phyloP scores from a whole-genome alignment of 1,284 basidiomycete species.

The Apiotrichum montevideense region DNA sequence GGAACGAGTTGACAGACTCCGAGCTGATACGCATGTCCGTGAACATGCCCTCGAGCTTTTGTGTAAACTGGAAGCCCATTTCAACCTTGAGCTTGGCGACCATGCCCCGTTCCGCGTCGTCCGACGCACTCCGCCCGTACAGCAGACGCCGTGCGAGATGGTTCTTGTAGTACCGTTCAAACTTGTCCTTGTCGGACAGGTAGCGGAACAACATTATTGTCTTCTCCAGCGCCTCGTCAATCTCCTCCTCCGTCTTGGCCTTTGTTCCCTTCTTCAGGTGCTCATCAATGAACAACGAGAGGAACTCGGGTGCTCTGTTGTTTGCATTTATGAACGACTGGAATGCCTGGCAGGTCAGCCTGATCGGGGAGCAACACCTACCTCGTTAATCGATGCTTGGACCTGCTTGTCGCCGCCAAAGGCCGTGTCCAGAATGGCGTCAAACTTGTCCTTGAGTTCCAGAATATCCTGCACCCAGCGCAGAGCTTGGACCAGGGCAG shows the following conservation, averaged over 20 bases:
- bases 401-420: constrained; percentile 71
- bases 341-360: constrained; percentile 64
- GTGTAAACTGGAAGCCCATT: constrained; percentile 87
- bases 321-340: constrained; percentile 88
- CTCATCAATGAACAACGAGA: constrained; percentile 96
- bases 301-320: constrained; percentile 82
- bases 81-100: constrained; percentile 96
- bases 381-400: constrained; percentile 82
- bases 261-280: constrained; percentile 93
- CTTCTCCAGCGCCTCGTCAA: constrained; percentile 83
- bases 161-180: constrained; percentile 95
- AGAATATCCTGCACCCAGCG: constrained; percentile 94
- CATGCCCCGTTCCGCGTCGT: constrained; percentile 98
- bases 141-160: constrained; percentile 92
- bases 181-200: constrained; percentile 91
- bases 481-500: constrained; percentile 56
- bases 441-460: constrained; percentile 86
- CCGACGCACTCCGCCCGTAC: constrained; percentile 78
- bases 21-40: constrained; percentile 88
- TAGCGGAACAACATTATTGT: constrained; percentile 94
- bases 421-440: constrained; percentile 63
- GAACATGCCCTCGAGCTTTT: constrained; percentile 99
- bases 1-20: constrained; percentile 74
- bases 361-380: constrained; percentile 40
- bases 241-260: constrained; percentile 93